phyloP scores from a whole-genome alignment of 345 rosid genomes.

The Passiflora organensis region DNA sequence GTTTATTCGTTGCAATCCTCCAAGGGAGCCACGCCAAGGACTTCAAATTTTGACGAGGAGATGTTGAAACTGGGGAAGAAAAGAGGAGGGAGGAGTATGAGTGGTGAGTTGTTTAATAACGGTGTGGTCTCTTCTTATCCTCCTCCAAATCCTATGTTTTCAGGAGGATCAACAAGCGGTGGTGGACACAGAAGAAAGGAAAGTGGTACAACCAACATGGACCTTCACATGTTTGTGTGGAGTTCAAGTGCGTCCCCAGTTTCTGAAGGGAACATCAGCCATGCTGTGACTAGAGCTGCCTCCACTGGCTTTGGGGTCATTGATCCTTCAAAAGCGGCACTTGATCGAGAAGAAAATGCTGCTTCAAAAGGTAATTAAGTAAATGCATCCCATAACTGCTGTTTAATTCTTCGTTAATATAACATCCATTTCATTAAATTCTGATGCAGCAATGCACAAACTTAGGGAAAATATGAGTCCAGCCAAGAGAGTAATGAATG shows the following conservation, averaged over 20 bases:
- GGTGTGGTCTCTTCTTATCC: conserved; percentile 39
- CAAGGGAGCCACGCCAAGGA: conserved; percentile 64
- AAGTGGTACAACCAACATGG: conserved; percentile 33
- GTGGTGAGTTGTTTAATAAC: conserved; percentile 57
- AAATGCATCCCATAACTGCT: too few species aligned
- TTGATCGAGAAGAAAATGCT: conserved; percentile 43
- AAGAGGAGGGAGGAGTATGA: conserved; percentile 55
- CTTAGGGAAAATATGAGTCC: conserved; percentile 59
- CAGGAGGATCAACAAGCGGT: conserved; percentile 47
- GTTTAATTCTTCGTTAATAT: too few species aligned
- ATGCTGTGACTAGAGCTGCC: conserved; percentile 44
- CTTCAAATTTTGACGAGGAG: conserved; percentile 83
- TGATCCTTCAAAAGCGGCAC: conserved; percentile 30
- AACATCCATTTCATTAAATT: neutral
- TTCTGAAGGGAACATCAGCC: conserved; percentile 55
- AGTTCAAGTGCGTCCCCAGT: conserved; percentile 78
- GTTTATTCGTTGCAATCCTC: conserved; percentile 73
- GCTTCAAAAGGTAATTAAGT: conserved; percentile 50
- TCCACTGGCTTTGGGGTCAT: conserved; percentile 37
- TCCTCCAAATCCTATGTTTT: conserved; percentile 67
- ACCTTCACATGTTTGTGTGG: conserved; percentile 83
- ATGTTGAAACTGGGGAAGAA: conserved; percentile 46
- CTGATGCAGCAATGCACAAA: conserved; percentile 55
- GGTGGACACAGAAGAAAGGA: conserved; percentile 32
- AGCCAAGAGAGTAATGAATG: conserved; percentile 37